These are phyloP conservation scores for Raphanus sativus DNA, from an alignment of 345 rosid species.

Conservation along the genomic window DNA sequence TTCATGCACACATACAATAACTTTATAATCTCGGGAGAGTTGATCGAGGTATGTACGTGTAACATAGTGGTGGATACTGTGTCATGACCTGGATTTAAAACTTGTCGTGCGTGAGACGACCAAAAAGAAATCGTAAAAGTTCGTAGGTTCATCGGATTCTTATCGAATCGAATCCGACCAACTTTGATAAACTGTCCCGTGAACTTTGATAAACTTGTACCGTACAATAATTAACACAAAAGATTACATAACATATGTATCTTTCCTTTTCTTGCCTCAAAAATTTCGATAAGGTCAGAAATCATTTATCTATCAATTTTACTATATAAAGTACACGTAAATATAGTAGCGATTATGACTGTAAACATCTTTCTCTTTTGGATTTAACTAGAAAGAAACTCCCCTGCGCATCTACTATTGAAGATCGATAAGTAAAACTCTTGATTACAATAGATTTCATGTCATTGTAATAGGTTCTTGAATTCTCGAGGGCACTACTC, in stretches of 20 bases:
- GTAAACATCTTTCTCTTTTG: neutral
- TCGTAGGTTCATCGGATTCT: slow-evolving; percentile 4
- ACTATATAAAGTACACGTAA: neutral
- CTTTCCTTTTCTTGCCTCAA: neutral
- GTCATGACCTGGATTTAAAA: neutral
- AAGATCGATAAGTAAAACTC: neutral
- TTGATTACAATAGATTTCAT: neutral
- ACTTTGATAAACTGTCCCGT: neutral
- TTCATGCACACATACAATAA: neutral
- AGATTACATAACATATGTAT: neutral
- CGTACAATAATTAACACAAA: neutral
- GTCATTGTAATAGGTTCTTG: neutral
- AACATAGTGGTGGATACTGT: neutral
- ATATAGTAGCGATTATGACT: neutral
- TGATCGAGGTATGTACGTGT: neutral
- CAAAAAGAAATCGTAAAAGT: neutral
- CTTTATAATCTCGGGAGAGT: neutral
- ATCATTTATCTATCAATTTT: neutral
- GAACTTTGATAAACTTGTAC: too few relatives aligned
- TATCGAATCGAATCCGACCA: slow-evolving; percentile 3
- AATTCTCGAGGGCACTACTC: neutral
- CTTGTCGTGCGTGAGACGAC: neutral
- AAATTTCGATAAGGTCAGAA: neutral
- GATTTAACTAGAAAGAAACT: neutral
- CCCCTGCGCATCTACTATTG: neutral